These are phyloP conservation scores for Akebia trifoliata DNA, from an alignment of 164 flowering plant genomes.

Conservation along the genomic window DNA sequence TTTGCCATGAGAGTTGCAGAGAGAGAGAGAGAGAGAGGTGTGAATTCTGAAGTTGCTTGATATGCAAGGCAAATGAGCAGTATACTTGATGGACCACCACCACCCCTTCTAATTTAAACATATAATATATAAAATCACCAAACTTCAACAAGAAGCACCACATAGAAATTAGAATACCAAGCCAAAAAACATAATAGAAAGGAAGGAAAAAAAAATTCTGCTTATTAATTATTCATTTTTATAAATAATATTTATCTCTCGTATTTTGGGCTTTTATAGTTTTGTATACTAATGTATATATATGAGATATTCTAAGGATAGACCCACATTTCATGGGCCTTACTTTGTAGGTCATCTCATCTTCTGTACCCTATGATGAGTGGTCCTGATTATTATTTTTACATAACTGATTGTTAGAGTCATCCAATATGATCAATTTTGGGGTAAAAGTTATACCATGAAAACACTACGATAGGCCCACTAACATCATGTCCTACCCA, in stretches of 20 bases:
- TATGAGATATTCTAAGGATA: too few species aligned
- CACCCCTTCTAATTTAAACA: constrained; percentile 29
- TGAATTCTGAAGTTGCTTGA: constrained; percentile 69
- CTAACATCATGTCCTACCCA: too few species aligned
- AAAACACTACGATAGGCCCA: too few species aligned
- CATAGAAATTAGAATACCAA: constrained; percentile 3
- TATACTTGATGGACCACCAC: constrained; percentile 76
- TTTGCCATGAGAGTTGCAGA: constrained; percentile 60
- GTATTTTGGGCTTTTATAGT: too few species aligned
- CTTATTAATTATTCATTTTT: not conserved
- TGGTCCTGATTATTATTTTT: too few species aligned
- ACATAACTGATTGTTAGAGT: too few species aligned
- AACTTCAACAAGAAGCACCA: constrained; percentile 30
- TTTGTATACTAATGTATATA: too few species aligned
- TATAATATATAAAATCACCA: constrained; percentile 11
- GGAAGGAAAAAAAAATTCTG: not conserved
- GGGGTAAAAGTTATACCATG: too few species aligned
- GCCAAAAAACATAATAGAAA: not conserved
- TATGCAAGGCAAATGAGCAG: constrained; percentile 76
- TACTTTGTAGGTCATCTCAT: too few species aligned
- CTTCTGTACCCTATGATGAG: too few species aligned
- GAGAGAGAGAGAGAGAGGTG: constrained; percentile 34
- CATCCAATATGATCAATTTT: too few species aligned
- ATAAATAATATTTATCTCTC: not conserved
- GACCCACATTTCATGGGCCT: too few species aligned